These are phyloP conservation scores for Pyricularia sp. DNA, from an alignment of 2,329 filamentous ascomycete species.

Conservation along the genomic window DNA sequence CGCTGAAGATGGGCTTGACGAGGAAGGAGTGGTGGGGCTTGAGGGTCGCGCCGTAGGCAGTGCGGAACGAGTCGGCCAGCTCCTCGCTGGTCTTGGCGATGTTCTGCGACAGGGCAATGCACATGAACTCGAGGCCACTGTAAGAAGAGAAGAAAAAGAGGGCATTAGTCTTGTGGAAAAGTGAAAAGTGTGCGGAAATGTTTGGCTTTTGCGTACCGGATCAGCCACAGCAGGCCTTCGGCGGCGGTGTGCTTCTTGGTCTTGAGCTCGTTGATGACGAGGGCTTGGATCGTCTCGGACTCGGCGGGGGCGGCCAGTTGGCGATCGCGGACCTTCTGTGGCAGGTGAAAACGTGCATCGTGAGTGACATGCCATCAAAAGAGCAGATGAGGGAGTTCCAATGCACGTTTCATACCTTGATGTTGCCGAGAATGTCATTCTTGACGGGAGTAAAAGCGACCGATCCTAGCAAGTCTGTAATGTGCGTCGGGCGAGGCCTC, in stretches of 20 bases:
- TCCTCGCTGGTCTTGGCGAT: constrained; percentile 59
- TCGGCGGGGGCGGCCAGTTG: constrained; percentile 68
- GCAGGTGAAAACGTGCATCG: neutral
- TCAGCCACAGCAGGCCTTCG: constrained; percentile 85
- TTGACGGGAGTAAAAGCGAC: constrained; percentile 86
- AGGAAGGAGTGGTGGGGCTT: constrained; percentile 87
- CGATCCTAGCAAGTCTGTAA: constrained; percentile 50
- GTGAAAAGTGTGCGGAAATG: neutral
- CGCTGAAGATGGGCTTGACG: constrained; percentile 84
- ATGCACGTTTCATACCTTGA: constrained; percentile 54
- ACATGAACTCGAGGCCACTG: constrained; percentile 91
- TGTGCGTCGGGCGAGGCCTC: neutral
- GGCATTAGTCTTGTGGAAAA: constrained; percentile 6
- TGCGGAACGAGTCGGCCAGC: constrained; percentile 77
- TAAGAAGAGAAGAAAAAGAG: neutral
- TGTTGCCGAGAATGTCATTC: constrained; percentile 81
- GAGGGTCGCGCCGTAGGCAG: constrained; percentile 75
- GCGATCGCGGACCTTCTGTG: constrained; percentile 79
- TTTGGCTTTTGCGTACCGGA: constrained; percentile 49
- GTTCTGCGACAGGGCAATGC: constrained; percentile 73
- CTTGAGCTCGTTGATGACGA: constrained; percentile 81
- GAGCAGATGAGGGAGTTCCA: neutral
- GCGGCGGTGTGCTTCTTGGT: constrained; percentile 80
- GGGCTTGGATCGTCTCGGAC: constrained; percentile 76
- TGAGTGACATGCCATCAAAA: neutral